Percentiles rank a stretch among this genome's conserved stretches.
These are phyloP conservation scores for Rheum nobile DNA, from an alignment of 148 eudicot species.

Conservation along the genomic window DNA sequence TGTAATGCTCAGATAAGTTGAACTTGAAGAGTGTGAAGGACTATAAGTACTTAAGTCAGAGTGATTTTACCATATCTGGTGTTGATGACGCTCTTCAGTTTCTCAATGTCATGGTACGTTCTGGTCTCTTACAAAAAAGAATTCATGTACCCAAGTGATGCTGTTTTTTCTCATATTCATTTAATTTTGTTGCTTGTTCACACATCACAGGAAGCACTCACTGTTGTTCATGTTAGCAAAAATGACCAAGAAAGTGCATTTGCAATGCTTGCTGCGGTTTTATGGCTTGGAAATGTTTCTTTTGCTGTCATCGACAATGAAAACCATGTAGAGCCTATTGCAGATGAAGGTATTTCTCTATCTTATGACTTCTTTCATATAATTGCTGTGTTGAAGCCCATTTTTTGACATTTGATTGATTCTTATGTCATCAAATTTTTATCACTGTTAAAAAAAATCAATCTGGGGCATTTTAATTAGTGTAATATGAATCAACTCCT, in stretches of 20 bases:
- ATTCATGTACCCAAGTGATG: not conserved
- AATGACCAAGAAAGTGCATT: conserved; percentile 81
- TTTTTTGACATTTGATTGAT: not conserved
- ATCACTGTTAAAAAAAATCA: not conserved
- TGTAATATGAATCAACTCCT: not conserved
- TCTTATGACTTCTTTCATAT: not conserved
- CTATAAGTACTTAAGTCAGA: conserved; percentile 70
- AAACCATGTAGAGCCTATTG: conserved; percentile 81
- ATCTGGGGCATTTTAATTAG: not conserved
- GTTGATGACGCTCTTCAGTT: conserved; percentile 94
- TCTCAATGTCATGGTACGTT: conserved; percentile 53
- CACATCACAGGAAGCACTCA: conserved; percentile 68
- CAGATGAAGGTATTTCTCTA: conserved; percentile 42
- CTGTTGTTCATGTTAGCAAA: conserved; percentile 83
- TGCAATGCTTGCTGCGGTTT: conserved; percentile 80
- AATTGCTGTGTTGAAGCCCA: not conserved
- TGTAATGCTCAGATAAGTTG: conserved; percentile 48
- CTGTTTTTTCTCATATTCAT: not conserved
- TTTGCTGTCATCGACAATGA: conserved; percentile 64
- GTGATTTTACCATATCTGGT: conserved; percentile 57
- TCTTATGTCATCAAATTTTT: not conserved
- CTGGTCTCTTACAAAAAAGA: not conserved
- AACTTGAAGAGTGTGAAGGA: conserved; percentile 57
- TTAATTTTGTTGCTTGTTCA: not conserved
- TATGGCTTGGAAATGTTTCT: conserved; percentile 88